Evolutionary conservation across 345 rosid genomes (phyloP).

Genomic region (Geranium brycei): DNA sequence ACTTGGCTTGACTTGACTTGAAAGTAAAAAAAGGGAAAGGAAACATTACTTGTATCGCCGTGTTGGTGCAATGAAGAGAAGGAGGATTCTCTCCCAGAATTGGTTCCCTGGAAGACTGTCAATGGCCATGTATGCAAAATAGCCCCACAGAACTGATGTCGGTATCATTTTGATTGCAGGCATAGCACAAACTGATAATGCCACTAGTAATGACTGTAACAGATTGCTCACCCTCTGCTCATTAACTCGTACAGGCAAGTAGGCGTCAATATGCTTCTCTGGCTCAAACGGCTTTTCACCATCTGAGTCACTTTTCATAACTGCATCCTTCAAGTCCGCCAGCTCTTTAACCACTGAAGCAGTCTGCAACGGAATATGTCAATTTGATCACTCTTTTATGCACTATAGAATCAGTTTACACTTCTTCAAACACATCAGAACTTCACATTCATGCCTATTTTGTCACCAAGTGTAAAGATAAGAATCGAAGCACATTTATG

Average conservation of each 20-base stretch:
- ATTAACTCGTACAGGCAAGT: conserved; percentile 67
- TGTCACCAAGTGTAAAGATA: not conserved
- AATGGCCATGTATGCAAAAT: conserved; percentile 83
- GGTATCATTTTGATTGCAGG: conserved; percentile 59
- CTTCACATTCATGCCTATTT: too few species aligned
- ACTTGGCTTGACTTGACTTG: too few species aligned
- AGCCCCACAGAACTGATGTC: conserved; percentile 80
- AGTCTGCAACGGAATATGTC: conserved; percentile 23
- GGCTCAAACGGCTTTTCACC: conserved; percentile 48
- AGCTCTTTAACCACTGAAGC: conserved; percentile 45
- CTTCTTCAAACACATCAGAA: too few species aligned
- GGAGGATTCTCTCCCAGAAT: conserved; percentile 68
- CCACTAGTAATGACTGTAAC: conserved; percentile 64
- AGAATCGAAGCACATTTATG: not conserved
- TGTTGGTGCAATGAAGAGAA: conserved; percentile 60
- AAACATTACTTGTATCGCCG: conserved; percentile 50
- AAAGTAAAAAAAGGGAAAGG: not conserved
- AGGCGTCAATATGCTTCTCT: conserved; percentile 49
- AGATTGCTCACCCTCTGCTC: conserved; percentile 76
- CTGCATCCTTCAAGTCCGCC: conserved; percentile 55
- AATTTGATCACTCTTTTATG: conserved; percentile 3
- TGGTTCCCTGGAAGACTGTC: conserved; percentile 85
- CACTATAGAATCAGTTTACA: too few species aligned
- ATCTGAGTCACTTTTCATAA: conserved; percentile 41
- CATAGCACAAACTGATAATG: conserved; percentile 33